Percentiles rank a stretch among this genome's conserved stretches.
phyloP scores from a whole-genome alignment of 441 rosid genomes.

The Populus hybrid region DNA sequence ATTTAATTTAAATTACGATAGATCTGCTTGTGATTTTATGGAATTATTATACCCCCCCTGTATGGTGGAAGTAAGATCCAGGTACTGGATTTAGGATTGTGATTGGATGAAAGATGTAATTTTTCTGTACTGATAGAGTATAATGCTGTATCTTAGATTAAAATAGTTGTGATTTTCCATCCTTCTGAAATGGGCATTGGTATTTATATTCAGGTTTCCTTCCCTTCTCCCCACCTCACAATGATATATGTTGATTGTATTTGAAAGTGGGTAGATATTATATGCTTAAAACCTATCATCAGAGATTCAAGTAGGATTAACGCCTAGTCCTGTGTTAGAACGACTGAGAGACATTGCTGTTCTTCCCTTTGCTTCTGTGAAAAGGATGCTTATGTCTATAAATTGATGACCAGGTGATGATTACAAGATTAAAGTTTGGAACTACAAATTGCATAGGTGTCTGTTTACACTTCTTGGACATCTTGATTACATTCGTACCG shows the following conservation, averaged over 20 bases:
- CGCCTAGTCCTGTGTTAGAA: neutral
- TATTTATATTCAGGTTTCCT: neutral
- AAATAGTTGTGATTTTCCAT: neutral
- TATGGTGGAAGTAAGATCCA: neutral
- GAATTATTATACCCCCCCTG: neutral
- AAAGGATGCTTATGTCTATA: neutral
- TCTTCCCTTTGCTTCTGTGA: neutral
- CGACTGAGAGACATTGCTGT: neutral
- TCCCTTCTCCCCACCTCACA: neutral
- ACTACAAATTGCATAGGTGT: conserved; percentile 77
- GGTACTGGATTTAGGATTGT: neutral
- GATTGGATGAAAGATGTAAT: neutral
- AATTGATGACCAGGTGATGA: conserved; percentile 57
- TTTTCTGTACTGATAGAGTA: neutral
- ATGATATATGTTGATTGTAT: neutral
- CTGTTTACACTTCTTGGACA: conserved; percentile 88
- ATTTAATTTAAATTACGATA: neutral
- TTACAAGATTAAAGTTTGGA: conserved; percentile 90
- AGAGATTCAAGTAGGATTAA: neutral
- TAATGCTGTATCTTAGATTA: neutral
- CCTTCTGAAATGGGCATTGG: neutral
- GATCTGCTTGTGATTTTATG: neutral
- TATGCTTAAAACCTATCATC: neutral
- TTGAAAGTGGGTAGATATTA: neutral
- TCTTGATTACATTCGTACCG: conserved; percentile 85